phyloP scores from a whole-genome alignment of 106 monocot species.

The Agapanthus africanus region DNA sequence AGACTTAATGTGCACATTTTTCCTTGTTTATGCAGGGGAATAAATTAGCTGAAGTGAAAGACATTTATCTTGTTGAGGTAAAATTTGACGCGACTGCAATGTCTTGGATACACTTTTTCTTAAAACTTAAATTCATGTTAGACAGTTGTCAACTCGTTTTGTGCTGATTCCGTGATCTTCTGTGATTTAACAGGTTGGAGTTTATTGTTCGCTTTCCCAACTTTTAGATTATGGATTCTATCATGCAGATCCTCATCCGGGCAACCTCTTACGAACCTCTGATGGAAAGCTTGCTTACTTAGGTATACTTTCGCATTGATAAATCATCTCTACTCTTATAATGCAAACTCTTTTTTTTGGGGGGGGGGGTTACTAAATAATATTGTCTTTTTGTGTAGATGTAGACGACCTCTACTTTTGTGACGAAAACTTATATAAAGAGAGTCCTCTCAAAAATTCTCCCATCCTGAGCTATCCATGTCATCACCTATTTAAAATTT shows the following conservation, averaged over 20 bases:
- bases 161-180: not conserved
- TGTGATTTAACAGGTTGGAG: conserved; percentile 70
- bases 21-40: conserved; percentile 45
- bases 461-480: too few species aligned
- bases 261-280: conserved; percentile 85
- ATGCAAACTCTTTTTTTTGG: too few species aligned
- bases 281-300: conserved; percentile 95
- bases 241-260: conserved; percentile 99
- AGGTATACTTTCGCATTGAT: conserved; percentile 34
- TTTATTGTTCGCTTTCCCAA: conserved; percentile 96
- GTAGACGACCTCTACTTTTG: too few species aligned
- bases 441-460: too few species aligned
- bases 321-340: too few species aligned
- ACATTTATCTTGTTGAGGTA: conserved; percentile 97
- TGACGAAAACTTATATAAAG: too few species aligned
- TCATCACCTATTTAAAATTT: too few species aligned
- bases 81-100: conserved; percentile 11
- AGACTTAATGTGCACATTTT: not conserved
- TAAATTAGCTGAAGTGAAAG: conserved; percentile 76
- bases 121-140: not conserved
- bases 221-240: conserved; percentile 95
- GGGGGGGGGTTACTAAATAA: too few species aligned
- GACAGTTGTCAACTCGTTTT: not conserved
- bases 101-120: not conserved
- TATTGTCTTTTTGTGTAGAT: too few species aligned